Evolutionary conservation across 2,329 filamentous ascomycete genomes (phyloP), one percentile per base, ranked within the genome.

Genomic region (Fusarium albidum): DNA sequence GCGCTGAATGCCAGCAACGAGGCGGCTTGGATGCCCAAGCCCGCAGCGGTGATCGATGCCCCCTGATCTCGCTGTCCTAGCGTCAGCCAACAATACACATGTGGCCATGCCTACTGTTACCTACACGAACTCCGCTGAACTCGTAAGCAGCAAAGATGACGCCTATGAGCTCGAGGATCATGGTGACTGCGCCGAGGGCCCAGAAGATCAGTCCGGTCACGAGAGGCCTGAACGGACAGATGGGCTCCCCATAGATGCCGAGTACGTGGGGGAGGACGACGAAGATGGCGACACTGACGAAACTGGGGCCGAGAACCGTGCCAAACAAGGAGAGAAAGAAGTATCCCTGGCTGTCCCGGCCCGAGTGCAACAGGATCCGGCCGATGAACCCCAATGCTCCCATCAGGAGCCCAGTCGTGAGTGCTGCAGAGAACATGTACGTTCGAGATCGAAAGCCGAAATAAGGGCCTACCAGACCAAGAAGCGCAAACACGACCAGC

Each of bases 371-470:
- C 26, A 82, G 63, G 7, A 82, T 49, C 31, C 77, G 74, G 5
- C 78, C 79, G 12, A 75, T 67, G 54, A 82, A 82, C 12, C 79
- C 79, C 35, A 80, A 31, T 8, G 77, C 66, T 52, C 81, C 77
- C 8, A 81, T 55, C 6, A 74, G 53, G 12, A 81, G 66, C 3
- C 79, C 79, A 0, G 69, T 68, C 3, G 73, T 66, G 45, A 82
- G 58, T 3, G 70, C 64, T 2, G 69, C 67, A 3, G 77, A 70
- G 66, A 81, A 81, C 5, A 75, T 47, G 1, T 70, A 69, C 25
- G 75, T 79, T 38, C 61, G 70, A 45, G 73, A 76, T 26, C 70
- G 74, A 33, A 74, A 57, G 13, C 77, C 79, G 15, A 76, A 56
- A 38, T 72, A 71, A 9, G 76, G 51, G 18, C 71, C 63, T 33